Evolutionary conservation across 306 rosid genomes (phyloP).

Genomic region (Rosa multiflora): DNA sequence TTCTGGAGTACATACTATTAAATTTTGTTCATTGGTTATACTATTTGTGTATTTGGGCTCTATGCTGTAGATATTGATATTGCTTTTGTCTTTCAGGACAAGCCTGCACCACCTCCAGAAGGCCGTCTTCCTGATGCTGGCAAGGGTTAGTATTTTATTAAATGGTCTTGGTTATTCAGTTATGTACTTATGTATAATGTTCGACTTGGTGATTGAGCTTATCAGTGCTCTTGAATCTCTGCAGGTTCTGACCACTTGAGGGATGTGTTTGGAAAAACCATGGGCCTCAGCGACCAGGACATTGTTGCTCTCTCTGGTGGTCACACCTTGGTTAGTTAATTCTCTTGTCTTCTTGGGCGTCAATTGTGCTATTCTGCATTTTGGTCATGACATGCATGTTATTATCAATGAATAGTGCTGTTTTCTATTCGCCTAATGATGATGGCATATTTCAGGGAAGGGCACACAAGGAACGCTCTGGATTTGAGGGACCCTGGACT

Average conservation of each 20-base stretch:
- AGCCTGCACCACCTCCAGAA: conserved; percentile 72
- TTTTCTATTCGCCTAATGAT: not conserved
- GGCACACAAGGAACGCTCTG: conserved; percentile 99
- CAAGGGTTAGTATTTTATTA: conserved; percentile 47
- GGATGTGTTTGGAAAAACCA: conserved; percentile 63
- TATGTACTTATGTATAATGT: not conserved
- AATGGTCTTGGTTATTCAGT: not conserved
- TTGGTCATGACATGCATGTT: not conserved
- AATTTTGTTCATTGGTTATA: not conserved
- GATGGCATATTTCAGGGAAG: conserved; percentile 54
- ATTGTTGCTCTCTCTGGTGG: conserved; percentile 96
- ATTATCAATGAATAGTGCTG: not conserved
- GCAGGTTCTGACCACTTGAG: conserved; percentile 89
- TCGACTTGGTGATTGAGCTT: no score
- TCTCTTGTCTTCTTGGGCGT: not conserved
- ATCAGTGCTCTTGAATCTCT: not conserved
- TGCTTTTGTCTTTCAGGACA: conserved; percentile 51
- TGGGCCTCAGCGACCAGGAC: conserved; percentile 91
- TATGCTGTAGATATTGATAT: not conserved
- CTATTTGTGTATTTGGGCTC: not conserved
- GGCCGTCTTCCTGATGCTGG: conserved; percentile 92
- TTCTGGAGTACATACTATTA: not conserved
- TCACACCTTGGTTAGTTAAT: conserved; percentile 68
- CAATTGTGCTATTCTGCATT: not conserved
- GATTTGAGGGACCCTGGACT: conserved; percentile 99